A percentile compares a stretch with the other conserved stretches of the same genome.
phyloP scores from a whole-genome alignment of 768 basidiomycete genomes.

The Mycena sanguinolenta region DNA sequence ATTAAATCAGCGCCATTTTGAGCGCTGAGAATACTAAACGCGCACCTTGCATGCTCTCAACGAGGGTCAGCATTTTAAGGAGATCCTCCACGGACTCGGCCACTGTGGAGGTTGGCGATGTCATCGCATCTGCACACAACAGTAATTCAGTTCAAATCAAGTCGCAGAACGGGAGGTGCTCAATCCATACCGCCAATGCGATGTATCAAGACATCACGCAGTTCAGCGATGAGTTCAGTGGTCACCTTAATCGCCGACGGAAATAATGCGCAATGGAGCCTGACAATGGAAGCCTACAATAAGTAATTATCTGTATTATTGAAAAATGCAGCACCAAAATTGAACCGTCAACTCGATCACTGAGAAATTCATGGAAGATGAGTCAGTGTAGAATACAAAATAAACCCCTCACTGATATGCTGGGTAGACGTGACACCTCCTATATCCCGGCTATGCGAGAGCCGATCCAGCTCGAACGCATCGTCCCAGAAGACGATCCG shows the following conservation, averaged over 20 bases:
- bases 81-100: not conserved
- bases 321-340: not conserved
- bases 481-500: constrained; percentile 19
- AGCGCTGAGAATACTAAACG: not conserved
- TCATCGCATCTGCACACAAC: constrained; percentile 14
- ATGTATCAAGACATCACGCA: constrained; percentile 19
- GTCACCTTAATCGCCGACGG: constrained; percentile 14
- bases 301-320: not conserved
- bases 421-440: constrained; percentile 7
- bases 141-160: not conserved
- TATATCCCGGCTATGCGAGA: constrained; percentile 3
- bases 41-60: constrained; percentile 13
- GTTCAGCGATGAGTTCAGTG: not conserved
- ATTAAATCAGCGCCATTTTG: not conserved
- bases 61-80: constrained; percentile 18
- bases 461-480: constrained; percentile 10
- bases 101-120: constrained; percentile 13
- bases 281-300: constrained; percentile 1
- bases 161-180: not conserved
- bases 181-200: constrained; percentile 18
- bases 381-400: not conserved
- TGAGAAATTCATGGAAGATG: not conserved
- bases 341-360: not conserved
- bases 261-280: constrained; percentile 30
- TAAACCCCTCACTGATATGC: constrained; percentile 3